Base-by-base conservation (phyloP, 2,329 filamentous ascomycete species). In the Epicoccum nigrum region DNA sequence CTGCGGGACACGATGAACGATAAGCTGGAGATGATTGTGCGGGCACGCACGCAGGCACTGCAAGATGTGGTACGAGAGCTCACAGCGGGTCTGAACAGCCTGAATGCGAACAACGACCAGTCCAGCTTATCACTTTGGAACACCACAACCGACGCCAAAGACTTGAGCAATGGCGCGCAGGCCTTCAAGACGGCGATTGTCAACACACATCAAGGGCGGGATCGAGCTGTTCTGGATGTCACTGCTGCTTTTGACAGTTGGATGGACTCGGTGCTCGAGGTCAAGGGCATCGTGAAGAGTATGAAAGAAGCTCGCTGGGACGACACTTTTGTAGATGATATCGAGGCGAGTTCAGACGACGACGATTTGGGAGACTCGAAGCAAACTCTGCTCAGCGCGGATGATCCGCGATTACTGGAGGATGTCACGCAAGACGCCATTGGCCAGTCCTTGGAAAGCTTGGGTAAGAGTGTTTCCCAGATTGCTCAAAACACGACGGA, bases 231-330 rank as follows among this genome's bases (percentile, higher is more conserved):
- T 0, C 83, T 84, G 28, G 77, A 77, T 45, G 83, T 87, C 0
- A 77, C 86, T 1, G 77, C 81, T 11, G 78, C 81, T 37, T 94
- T 94, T 65, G 80, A 85, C 51, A 80, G 81, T 1, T 97, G 92
- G 92, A 82, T 85, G 37, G 78, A 79, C n/a, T 82, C 87, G 4
- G 83, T 95, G n/a, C 82, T 87, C 53, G 84, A 86, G 44, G 83
- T 89, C 12, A 81, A 81, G 34, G 76, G 78, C 15, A 79, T 87
- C 3, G 81, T 92, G 7, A 83, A 85, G 32, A 79, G 83, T 51
- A 81, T 94, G 61, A 83, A 79, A 54, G 82, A 83, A 38, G 84
- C 87, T 58, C 83, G 85, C 48, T 92, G 89, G 88, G 87, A 92
- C 56, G 87, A 90, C 47, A 87, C 90, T 54, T 80, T 86, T 21